A percentile compares a stretch with the other conserved stretches of the same genome.
phyloP scores from a whole-genome alignment of 2,329 filamentous ascomycete species.

The Aspergillus sp. region DNA sequence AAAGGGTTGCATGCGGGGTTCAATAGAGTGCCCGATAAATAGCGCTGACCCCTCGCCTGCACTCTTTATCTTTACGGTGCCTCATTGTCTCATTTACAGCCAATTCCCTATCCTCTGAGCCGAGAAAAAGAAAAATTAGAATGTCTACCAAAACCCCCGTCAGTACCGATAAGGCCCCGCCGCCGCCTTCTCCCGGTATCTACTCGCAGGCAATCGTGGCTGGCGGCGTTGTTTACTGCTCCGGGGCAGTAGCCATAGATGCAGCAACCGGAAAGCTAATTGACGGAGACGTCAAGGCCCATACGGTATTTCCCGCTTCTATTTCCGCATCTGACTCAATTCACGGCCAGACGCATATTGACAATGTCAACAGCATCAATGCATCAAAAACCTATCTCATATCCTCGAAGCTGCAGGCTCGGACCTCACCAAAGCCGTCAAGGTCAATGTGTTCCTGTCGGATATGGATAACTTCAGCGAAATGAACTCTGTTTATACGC shows the following conservation, averaged over 20 bases:
- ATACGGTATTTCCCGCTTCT: conserved; percentile 36
- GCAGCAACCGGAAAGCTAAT: conserved; percentile 47
- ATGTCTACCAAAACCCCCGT: conserved; percentile 36
- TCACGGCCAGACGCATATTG: conserved; percentile 1
- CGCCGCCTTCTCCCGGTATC: conserved; percentile 45
- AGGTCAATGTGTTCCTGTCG: conserved; percentile 59
- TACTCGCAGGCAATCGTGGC: conserved; percentile 55
- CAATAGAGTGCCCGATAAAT: too few species aligned
- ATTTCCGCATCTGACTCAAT: background rate
- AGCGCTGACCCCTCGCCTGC: too few species aligned
- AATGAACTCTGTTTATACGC: conserved; percentile 80
- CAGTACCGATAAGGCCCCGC: conserved; percentile 42
- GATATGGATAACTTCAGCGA: conserved; percentile 60
- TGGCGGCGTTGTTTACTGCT: conserved; percentile 64
- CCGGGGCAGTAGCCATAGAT: conserved; percentile 53
- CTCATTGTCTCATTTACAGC: background rate
- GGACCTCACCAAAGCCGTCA: conserved; percentile 53
- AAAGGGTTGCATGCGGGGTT: too few species aligned
- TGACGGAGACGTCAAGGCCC: conserved; percentile 49
- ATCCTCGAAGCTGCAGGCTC: conserved; percentile 55
- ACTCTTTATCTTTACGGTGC: too few species aligned
- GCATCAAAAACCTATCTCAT: conserved; percentile 50
- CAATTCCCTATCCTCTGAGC: too few species aligned
- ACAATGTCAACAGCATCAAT: conserved; percentile 37
- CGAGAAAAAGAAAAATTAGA: background rate